Evolutionary conservation across 345 rosid species (phyloP), one percentile per base, ranked within the genome.

Genomic region (Salix koriyanagi): DNA sequence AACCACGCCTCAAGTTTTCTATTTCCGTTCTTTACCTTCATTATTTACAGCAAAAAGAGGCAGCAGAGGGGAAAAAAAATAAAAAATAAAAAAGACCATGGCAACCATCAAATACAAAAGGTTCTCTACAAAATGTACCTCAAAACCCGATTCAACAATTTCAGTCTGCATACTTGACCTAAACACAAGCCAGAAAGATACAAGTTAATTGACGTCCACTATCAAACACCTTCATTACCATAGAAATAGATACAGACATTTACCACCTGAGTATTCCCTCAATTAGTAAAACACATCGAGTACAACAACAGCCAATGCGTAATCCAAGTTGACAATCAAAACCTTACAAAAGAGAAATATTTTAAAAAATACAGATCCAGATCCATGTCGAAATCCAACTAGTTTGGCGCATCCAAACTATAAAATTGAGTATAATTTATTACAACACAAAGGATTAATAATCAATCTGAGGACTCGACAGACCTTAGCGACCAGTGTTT

Each of bases 401-500:
- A 58, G 64, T 58, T 58, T 58, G 64, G 64, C 14, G 64, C 28
- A 58, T 10, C 28, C 64, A 58, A 58, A 58, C 14, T 58, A 9
- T n/a, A 58, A n/a, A 23, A n/a, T n/a, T 42, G 2, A 58, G 11
- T 7, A 23, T n/a, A 14, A 66, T 4, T 7, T 61, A 65, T 37
- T n/a, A 23, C 19, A 67, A 15, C 41, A 37, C 37, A 54, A 9
- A n/a, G 60, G 41, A 23, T 25, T 19, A n/a, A 36, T 1, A 46
- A 6, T 64, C 23, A 30, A 67, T 16, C 65, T 21, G 44, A 28
- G 16, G n/a, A 65, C 42, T 44, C 44, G 60, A 54, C 83, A 70
- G 81, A 89, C 94, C 92, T 90, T 16, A 83, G 83, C 28, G 89
- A 81, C 93, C 92, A 83, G 74, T 86, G 85, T 77, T 67, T 87